These are phyloP conservation scores for Fusarium nodosum DNA, from an alignment of 2,329 filamentous ascomycete species.

Conservation along the genomic window DNA sequence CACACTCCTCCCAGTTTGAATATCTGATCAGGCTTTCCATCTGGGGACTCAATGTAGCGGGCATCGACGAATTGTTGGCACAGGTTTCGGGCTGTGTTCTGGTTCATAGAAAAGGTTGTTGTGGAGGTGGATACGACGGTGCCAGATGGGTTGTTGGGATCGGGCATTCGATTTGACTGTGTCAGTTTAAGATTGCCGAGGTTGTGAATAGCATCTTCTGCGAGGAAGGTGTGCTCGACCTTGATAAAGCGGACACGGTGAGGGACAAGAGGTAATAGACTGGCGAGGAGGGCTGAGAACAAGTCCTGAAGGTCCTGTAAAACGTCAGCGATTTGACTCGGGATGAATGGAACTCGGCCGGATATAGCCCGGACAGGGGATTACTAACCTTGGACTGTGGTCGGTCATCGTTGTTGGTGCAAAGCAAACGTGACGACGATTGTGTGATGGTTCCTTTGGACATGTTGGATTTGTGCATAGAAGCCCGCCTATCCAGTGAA, in stretches of 20 bases:
- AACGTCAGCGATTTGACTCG: neutral
- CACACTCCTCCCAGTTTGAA: constrained; percentile 90
- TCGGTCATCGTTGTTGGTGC: constrained; percentile 97
- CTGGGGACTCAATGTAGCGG: constrained; percentile 91
- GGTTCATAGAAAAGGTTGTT: constrained; percentile 98
- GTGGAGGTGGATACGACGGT: constrained; percentile 98
- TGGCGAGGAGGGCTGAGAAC: constrained; percentile 95
- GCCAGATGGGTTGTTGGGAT: constrained; percentile 92
- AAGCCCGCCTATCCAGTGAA: constrained; percentile 24
- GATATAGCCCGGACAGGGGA: constrained; percentile 5
- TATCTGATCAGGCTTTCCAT: constrained; percentile 82
- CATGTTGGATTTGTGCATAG: constrained; percentile 26
- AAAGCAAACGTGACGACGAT: constrained; percentile 92
- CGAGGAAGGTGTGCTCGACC: constrained; percentile 93
- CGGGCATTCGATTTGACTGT: constrained; percentile 98
- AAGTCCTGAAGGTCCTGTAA: constrained; percentile 93
- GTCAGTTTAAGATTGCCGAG: constrained; percentile 97
- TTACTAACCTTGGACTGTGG: constrained; percentile 88
- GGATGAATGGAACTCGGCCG: neutral
- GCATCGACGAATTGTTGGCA: constrained; percentile 96
- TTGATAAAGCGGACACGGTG: constrained; percentile 92
- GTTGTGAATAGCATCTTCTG: constrained; percentile 98
- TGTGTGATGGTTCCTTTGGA: constrained; percentile 61
- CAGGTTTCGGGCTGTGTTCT: constrained; percentile 95
- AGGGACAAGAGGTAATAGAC: constrained; percentile 82